Base-by-base conservation (phyloP, 2,329 filamentous ascomycete species). In the Epichloe coenophiala region DNA sequence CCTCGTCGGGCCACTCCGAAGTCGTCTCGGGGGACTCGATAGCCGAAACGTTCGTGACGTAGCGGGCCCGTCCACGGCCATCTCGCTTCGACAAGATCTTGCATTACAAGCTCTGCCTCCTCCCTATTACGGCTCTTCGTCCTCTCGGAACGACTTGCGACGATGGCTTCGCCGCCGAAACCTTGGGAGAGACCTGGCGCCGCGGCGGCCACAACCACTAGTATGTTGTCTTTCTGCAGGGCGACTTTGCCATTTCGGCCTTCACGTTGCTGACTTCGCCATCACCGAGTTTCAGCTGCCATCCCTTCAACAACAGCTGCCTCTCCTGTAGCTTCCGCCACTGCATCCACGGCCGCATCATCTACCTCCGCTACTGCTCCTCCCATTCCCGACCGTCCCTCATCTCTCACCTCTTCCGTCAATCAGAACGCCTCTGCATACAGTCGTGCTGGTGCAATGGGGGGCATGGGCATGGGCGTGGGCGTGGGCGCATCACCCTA, bases 341-440 rank as follows among this genome's bases (percentile, higher is more conserved):
- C 45, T 6, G 5, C 71, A 9, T 59, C 72, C 17, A 48, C 71
- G 17, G 59, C 72, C 39, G 61, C 73, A 40, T 65, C 67, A 41
- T 57, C 71, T 31, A 35, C 19, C 50, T 65, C 27, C 50, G 66
- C 74, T 49, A 63, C 73, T 47, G 66, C 77, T 19, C 91, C 91
- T 31, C 77, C 83, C 21, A 70, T 97, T 21, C 93, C 93, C 45
- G 83, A 88, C 51, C 80, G 88, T 56, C 90, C 93, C 7, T 81
- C 84, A 49, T 81, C 86, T 11, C 79, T 97, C 54, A 80, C 81
- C 57, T 77, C 86, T 2, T 75, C 90, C 36, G 87, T 94, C 44
- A 95, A 93, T 66, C 86, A 87, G 63, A 96, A 90, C 61, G 88
- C 90, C 42, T 83, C 88, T 5, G 84, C 83, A 54, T 95, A 95